A percentile compares a stretch with the other conserved stretches of the same genome.
Evolutionary conservation across 2,329 filamentous ascomycete genomes (phyloP).

Genomic region (Pezicula carpinea): DNA sequence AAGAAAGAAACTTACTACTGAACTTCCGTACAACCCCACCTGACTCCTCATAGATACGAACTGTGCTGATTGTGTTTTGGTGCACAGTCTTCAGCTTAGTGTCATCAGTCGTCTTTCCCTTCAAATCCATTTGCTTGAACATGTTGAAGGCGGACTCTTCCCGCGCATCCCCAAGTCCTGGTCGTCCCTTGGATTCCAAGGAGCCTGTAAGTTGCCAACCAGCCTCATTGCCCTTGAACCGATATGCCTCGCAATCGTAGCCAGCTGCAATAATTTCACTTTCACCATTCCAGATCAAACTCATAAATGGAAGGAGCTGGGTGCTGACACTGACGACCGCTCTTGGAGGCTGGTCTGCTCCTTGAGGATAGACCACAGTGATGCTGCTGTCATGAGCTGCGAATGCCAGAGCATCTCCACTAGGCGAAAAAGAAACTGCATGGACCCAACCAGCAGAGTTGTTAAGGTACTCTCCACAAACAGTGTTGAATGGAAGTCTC

Average conservation of each 20-base stretch:
- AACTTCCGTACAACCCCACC: constrained; percentile 69
- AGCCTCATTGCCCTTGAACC: constrained; percentile 70
- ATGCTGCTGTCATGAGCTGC: constrained; percentile 93
- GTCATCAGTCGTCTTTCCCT: constrained; percentile 87
- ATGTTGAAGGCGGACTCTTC: constrained; percentile 96
- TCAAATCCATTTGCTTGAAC: constrained; percentile 98
- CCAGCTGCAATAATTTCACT: constrained; percentile 92
- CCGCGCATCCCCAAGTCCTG: constrained; percentile 46
- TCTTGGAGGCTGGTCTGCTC: constrained; percentile 80
- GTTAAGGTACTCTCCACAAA: constrained; percentile 94
- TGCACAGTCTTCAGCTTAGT: constrained; percentile 93
- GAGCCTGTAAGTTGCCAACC: constrained; percentile 85
- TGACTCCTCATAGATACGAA: constrained; percentile 69
- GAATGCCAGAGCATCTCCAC: constrained; percentile 89
- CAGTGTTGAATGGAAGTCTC: constrained; percentile 93
- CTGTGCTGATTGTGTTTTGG: constrained; percentile 89
- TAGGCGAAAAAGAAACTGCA: constrained; percentile 86
- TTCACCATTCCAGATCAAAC: constrained; percentile 87
- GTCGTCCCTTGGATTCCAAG: constrained; percentile 62
- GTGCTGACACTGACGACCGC: constrained; percentile 90
- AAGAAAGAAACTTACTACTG: constrained; percentile 63
- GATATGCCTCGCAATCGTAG: constrained; percentile 85
- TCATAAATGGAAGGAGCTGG: constrained; percentile 87
- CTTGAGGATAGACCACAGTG: constrained; percentile 91
- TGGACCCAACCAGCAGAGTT: constrained; percentile 97